A percentile compares a stretch with the other conserved stretches of the same genome.
Evolutionary conservation across 352 stramenopile species (phyloP).

Genomic region (Pythium apleroticum): DNA sequence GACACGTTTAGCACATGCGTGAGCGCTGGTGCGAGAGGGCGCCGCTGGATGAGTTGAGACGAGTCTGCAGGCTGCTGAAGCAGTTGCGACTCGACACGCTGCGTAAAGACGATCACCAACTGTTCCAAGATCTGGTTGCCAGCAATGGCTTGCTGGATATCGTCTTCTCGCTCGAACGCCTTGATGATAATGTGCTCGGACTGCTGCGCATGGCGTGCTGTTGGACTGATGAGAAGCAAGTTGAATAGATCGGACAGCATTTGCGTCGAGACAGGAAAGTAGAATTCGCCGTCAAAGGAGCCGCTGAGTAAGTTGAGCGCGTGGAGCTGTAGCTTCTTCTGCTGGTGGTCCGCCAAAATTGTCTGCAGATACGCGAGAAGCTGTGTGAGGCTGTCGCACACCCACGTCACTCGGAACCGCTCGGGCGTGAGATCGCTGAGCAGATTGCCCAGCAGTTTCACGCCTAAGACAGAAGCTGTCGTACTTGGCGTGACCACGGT

Average conservation of each 20-base stretch:
- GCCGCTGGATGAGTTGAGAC: slow-evolving; percentile 1
- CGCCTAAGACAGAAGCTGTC: slow-evolving; percentile 12
- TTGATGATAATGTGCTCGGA: slow-evolving; percentile 50
- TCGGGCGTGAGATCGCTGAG: slow-evolving; percentile 32
- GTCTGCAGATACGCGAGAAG: slow-evolving; percentile 33
- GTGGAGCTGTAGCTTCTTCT: slow-evolving; percentile 43
- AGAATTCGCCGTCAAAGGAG: slow-evolving; percentile 33
- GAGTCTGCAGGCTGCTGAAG: slow-evolving; percentile 5
- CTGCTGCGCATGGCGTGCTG: slow-evolving; percentile 33
- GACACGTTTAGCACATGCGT: slow-evolving; percentile 58
- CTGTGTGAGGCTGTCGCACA: slow-evolving; percentile 29
- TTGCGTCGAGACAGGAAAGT: slow-evolving; percentile 49
- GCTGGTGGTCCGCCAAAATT: slow-evolving; percentile 40
- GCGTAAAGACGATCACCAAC: slow-evolving; percentile 62
- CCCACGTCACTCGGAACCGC: slow-evolving; percentile 31
- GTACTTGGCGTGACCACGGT: not conserved
- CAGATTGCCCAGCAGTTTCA: slow-evolving; percentile 56
- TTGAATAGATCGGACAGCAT: slow-evolving; percentile 66
- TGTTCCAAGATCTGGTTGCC: slow-evolving; percentile 69
- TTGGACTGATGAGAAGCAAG: slow-evolving; percentile 56
- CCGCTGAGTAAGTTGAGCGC: slow-evolving; percentile 43
- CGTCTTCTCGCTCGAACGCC: slow-evolving; percentile 44
- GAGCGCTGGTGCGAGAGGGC: slow-evolving; percentile 37
- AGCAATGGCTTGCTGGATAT: slow-evolving; percentile 44
- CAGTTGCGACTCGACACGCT: slow-evolving; percentile 33